Evolutionary conservation across 78 protist genomes (phyloP).

Genomic region (Dictyostelium brefeldianum): DNA sequence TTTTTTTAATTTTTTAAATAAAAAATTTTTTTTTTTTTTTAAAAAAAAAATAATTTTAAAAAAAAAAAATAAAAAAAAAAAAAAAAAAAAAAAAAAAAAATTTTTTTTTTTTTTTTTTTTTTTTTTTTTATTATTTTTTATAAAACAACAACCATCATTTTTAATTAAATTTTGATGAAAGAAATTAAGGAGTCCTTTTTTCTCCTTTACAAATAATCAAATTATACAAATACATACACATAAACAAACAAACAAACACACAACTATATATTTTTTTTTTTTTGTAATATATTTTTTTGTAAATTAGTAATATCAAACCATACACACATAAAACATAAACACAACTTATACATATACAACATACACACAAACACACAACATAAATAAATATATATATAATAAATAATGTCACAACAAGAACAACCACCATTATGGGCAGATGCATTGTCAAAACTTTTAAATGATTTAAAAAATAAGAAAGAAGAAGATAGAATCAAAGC

Average conservation of each 20-base stretch:
- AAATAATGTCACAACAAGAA: conserved; percentile 5
- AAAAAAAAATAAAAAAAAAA: background rate
- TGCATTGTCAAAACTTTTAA: conserved; percentile 42
- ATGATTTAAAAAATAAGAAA: conserved; percentile 63
- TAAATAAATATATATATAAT: too few relatives aligned
- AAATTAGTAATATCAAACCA: background rate
- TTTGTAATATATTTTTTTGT: background rate
- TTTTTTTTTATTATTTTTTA: background rate
- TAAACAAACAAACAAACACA: too few relatives aligned
- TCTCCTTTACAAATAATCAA: background rate
- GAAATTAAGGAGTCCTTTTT: background rate
- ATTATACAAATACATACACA: too few relatives aligned
- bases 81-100: background rate
- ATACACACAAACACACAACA: background rate
- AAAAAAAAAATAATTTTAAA: background rate
- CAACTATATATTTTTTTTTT: background rate
- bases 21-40: background rate
- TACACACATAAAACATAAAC: background rate
- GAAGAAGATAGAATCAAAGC: conserved; percentile 68
- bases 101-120: background rate
- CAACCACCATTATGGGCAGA: conserved; percentile 66
- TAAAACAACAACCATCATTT: background rate
- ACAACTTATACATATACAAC: background rate
- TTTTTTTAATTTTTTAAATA: too few relatives aligned
- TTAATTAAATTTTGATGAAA: background rate